phyloP scores from a whole-genome alignment of 2,329 filamentous ascomycete species.

The Fusarium fujikuroi region DNA sequence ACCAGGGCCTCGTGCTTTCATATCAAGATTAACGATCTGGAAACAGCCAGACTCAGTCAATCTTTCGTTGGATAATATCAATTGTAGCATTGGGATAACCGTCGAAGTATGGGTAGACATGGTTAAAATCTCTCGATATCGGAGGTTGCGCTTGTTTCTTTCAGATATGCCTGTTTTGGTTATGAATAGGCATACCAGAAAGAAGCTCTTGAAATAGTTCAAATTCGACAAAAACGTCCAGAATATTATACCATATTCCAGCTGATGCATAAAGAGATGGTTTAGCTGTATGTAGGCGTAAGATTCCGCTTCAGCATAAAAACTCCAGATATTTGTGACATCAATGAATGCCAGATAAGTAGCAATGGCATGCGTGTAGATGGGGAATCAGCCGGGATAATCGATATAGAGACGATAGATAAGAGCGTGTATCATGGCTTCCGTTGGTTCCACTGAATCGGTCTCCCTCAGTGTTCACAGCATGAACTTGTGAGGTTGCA shows the following conservation, averaged over 20 bases:
- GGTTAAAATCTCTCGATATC: neutral
- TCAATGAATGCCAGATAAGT: neutral
- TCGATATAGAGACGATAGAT: neutral
- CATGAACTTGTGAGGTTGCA: conserved; percentile 18
- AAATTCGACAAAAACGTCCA: neutral
- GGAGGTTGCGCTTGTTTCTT: neutral
- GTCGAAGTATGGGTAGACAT: neutral
- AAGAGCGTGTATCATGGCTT: neutral
- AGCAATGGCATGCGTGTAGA: neutral
- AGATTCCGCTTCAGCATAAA: neutral
- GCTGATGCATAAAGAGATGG: neutral
- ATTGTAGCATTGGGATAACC: neutral
- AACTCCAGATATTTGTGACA: neutral
- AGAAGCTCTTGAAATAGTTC: neutral
- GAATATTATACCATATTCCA: neutral
- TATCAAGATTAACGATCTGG: neutral
- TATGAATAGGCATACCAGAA: neutral
- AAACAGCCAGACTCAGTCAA: neutral
- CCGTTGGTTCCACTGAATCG: conserved; percentile 9
- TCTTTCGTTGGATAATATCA: neutral
- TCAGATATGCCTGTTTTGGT: neutral
- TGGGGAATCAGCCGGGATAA: neutral
- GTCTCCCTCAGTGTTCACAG: conserved; percentile 20
- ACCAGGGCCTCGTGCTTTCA: neutral
- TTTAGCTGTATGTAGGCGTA: neutral